These are phyloP conservation scores for Pisolithus tinctorius DNA, from an alignment of 768 basidiomycete genomes.

Conservation along the genomic window DNA sequence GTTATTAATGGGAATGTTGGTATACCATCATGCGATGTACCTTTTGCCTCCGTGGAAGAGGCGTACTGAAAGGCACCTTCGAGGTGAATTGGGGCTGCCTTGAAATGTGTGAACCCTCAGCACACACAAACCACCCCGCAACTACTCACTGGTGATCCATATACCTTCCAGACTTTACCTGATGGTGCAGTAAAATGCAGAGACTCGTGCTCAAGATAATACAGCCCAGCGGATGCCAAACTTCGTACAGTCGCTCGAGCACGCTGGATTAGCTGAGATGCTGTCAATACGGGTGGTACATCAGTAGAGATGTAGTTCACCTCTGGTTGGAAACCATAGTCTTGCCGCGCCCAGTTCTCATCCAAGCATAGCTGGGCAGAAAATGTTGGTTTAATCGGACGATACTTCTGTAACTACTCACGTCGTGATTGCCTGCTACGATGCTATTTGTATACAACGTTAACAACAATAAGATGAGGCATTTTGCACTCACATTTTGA, in stretches of 20 bases:
- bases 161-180: slow-evolving; percentile 51
- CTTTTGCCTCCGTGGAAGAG: slow-evolving; percentile 29
- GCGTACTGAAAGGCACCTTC: slow-evolving; percentile 48
- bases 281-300: slow-evolving; percentile 4
- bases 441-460: slow-evolving; percentile 32
- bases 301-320: slow-evolving; percentile 4
- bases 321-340: slow-evolving; percentile 7
- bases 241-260: slow-evolving; percentile 21
- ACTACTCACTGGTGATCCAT: slow-evolving; percentile 58
- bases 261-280: slow-evolving; percentile 13
- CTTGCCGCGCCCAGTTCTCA: slow-evolving; percentile 6
- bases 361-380: slow-evolving; percentile 22
- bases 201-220: slow-evolving; percentile 51
- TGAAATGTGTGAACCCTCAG: neutral
- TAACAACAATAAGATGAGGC: neutral
- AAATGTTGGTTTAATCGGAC: neutral
- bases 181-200: slow-evolving; percentile 30
- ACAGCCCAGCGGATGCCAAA: slow-evolving; percentile 36
- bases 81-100: slow-evolving; percentile 39
- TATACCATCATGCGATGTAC: slow-evolving; percentile 17
- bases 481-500: slow-evolving; percentile 45
- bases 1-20: neutral
- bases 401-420: slow-evolving; percentile 16
- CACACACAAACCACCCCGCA: neutral
- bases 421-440: slow-evolving; percentile 70